Evolutionary conservation across 2,329 filamentous ascomycete species (phyloP), one percentile per base, ranked within the genome.

Genomic region (Nemania serpens): DNA sequence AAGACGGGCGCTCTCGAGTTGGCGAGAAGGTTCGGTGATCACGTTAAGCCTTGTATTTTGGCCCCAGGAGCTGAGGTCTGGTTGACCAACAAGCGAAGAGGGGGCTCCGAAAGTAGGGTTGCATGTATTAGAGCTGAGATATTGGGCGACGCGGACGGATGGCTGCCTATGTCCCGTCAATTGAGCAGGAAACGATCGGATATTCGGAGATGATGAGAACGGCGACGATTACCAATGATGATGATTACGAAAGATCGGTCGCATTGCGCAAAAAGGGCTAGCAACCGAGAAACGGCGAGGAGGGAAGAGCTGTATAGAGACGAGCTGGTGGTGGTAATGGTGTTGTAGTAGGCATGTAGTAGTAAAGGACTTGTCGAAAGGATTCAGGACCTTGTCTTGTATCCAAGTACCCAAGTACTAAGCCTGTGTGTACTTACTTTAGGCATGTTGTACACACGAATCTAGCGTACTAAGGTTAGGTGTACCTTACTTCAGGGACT

Each of bases 371-470:
- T 55, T 1, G 55, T 56, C 54, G 55, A 62, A 65, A 68, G 66
- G 66, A 68, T 66, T 58, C 64, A 51, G 57, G 61, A 45, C 64
- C 66, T 55, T 63, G 66, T 66, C 58, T 17, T 47, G 50, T 36
- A 29, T 7, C 25, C 25, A 29, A 29, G 25, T 29, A 29, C 4
- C 25, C 25, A 3, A 29, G 7, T 7, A 29, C 25, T 3, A 29
- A 29, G 3, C 25, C 25, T 3, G 7, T 29, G 7, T 7, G 25
- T 29, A 29, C 25, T 29, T 29, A 29, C 4, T n/a, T n/a, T 29
- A 29, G 25, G n/a, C n/a, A n/a, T 29, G 25, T 3, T 29, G 25
- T 29, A 29, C 25, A 29, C 7, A 7, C 7, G 7, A 3, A 3
- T 29, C 7, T 29, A 29, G 25, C 7, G 25, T 29, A 7, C 25